A percentile compares a stretch with the other conserved stretches of the same genome.
These are phyloP conservation scores for Dioscorea alata DNA, from an alignment of 106 monocot genomes.

Conservation along the genomic window DNA sequence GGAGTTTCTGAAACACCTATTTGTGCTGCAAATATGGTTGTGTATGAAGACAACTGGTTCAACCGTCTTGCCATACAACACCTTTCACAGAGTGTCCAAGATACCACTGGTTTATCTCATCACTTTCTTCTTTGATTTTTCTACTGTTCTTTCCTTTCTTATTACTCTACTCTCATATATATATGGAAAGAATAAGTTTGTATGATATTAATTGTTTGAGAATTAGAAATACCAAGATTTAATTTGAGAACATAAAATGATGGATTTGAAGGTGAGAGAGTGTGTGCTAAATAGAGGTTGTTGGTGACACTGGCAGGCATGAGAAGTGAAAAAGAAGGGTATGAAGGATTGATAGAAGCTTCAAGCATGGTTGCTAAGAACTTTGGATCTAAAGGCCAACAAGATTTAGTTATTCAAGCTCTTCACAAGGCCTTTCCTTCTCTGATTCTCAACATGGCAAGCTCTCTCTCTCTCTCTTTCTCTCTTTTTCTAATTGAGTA, in stretches of 20 bases:
- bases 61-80: constrained; percentile 55
- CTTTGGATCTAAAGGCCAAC: constrained; percentile 26
- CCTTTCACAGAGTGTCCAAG: constrained; percentile 49
- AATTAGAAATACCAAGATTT: not conserved
- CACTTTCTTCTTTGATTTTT: not conserved
- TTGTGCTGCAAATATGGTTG: constrained; percentile 3
- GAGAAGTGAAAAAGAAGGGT: constrained; percentile 37
- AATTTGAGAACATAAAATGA: not conserved
- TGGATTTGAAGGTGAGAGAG: constrained; percentile 1
- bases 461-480: not conserved
- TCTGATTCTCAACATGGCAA: constrained; percentile 39
- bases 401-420: constrained; percentile 35
- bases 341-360: constrained; percentile 49
- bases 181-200: not conserved
- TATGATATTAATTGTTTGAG: too few relatives aligned
- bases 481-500: not conserved
- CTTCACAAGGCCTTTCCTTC: constrained; percentile 39
- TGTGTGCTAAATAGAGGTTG: too few relatives aligned
- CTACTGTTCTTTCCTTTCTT: not conserved
- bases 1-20: not conserved
- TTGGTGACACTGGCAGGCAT: constrained; percentile 7
- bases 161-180: not conserved
- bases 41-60: constrained; percentile 71
- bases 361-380: constrained; percentile 26
- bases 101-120: constrained; percentile 20